phyloP scores from a whole-genome alignment of 139 green algal genomes.

The Coccomyxa sp. region DNA sequence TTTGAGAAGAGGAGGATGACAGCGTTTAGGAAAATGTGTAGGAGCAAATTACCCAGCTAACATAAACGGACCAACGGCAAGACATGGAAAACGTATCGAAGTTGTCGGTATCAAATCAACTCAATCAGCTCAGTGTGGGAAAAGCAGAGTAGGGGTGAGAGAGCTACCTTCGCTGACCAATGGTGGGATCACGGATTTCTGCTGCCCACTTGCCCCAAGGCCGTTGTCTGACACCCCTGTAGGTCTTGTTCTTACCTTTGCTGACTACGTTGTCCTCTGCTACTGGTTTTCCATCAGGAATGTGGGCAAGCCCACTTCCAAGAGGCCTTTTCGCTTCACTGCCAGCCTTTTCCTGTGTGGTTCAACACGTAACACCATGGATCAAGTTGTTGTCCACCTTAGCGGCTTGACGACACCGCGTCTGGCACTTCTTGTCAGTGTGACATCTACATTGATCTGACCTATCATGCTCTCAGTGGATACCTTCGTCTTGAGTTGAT shows the following conservation, averaged over 20 bases:
- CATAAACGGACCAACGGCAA: too few species aligned
- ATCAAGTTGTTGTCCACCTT: too few species aligned
- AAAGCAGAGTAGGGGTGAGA: not conserved
- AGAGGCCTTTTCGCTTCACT: too few species aligned
- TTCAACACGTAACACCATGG: too few species aligned
- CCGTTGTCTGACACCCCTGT: constrained; percentile 89
- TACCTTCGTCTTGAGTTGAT: too few species aligned
- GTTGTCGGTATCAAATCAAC: not conserved
- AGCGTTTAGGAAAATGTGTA: not conserved
- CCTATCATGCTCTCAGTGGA: too few species aligned
- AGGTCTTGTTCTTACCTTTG: constrained; percentile 83
- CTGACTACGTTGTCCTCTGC: constrained; percentile 41
- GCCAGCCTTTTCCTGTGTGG: too few species aligned
- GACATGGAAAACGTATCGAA: not conserved
- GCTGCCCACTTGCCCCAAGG: constrained; percentile 98
- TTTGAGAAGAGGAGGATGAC: not conserved
- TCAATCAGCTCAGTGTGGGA: not conserved
- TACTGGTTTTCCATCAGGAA: not conserved
- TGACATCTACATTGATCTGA: too few species aligned
- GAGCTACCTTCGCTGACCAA: constrained; percentile 53
- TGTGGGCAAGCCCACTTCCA: too few species aligned
- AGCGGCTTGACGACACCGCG: too few species aligned
- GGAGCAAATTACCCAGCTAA: not conserved
- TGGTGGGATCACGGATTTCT: constrained; percentile 94
- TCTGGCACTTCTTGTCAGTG: too few species aligned